These are phyloP conservation scores for Vachellia pachyceras DNA, from an alignment of 306 rosid genomes.

Conservation along the genomic window DNA sequence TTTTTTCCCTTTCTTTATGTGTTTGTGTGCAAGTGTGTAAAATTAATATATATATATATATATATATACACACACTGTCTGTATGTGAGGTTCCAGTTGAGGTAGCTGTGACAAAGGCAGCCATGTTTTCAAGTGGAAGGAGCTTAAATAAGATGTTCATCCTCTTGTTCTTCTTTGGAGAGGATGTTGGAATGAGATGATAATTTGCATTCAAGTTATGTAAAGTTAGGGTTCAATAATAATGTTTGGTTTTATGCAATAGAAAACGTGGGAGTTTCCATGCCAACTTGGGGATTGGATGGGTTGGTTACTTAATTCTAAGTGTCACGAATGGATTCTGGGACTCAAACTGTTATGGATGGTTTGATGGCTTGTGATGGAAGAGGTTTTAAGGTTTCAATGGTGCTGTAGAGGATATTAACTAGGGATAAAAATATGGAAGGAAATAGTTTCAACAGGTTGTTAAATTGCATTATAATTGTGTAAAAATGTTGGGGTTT, in stretches of 20 bases:
- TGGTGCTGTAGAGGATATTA: not conserved
- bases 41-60: too few species aligned
- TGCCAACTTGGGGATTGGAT: not conserved
- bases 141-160: not conserved
- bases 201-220: not conserved
- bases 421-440: not conserved
- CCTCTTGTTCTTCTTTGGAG: not conserved
- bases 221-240: not conserved
- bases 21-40: not conserved
- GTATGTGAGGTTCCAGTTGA: not conserved
- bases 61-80: too few species aligned
- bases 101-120: not conserved
- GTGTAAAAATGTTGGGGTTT: not conserved
- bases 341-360: not conserved
- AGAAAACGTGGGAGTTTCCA: not conserved
- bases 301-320: conserved; percentile 11
- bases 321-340: not conserved
- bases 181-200: not conserved
- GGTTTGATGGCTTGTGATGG: not conserved
- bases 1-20: not conserved
- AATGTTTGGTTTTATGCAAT: not conserved
- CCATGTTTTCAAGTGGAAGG: not conserved
- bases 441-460: conserved; percentile 1
- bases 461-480: not conserved
- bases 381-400: conserved; percentile 4